A percentile compares a stretch with the other conserved stretches of the same genome.
Evolutionary conservation across 805 yeast species (phyloP).

Genomic region (Candida mattraensis): DNA sequence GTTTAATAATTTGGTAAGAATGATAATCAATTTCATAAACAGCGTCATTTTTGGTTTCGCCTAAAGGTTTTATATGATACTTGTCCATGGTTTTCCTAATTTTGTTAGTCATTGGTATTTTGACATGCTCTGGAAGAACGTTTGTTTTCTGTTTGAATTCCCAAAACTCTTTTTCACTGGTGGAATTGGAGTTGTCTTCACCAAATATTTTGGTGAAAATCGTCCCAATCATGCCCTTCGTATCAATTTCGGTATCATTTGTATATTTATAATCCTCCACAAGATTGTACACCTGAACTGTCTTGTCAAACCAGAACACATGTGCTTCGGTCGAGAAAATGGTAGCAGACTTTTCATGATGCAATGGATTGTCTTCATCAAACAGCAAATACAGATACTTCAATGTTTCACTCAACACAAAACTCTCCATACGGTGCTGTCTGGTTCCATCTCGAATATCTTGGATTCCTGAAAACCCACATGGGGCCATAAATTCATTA

Average conservation of each 20-base stretch:
- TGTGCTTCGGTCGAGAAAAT: constrained; percentile 90
- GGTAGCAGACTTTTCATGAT: constrained; percentile 34
- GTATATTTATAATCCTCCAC: constrained; percentile 25
- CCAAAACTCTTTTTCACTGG: constrained; percentile 12
- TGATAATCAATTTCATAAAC: constrained; percentile 8
- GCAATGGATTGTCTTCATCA: constrained; percentile 61
- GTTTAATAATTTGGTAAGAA: constrained; percentile 12
- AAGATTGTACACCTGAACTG: constrained; percentile 24
- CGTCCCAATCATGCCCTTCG: constrained; percentile 1
- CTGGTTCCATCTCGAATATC: constrained; percentile 60
- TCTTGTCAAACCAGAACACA: constrained; percentile 69
- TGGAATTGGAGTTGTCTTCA: constrained; percentile 2
- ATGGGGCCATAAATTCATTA: constrained; percentile 50
- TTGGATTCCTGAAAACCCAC: constrained; percentile 82
- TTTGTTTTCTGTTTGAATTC: constrained; percentile 12
- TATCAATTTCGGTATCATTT: constrained; percentile 10
- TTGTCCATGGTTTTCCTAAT: constrained; percentile 2
- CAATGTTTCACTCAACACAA: constrained; percentile 83
- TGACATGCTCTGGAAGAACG: constrained; percentile 5
- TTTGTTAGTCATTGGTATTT: constrained; percentile 5
- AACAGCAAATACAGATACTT: constrained; percentile 51
- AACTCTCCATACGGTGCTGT: constrained; percentile 89
- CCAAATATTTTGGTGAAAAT: constrained; percentile 4
- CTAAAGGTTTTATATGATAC: constrained; percentile 4
- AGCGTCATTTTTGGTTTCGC: constrained; percentile 2